Conservation (phyloP, 768 basidiomycete genomes). For the Suillus decipiens region DNA sequence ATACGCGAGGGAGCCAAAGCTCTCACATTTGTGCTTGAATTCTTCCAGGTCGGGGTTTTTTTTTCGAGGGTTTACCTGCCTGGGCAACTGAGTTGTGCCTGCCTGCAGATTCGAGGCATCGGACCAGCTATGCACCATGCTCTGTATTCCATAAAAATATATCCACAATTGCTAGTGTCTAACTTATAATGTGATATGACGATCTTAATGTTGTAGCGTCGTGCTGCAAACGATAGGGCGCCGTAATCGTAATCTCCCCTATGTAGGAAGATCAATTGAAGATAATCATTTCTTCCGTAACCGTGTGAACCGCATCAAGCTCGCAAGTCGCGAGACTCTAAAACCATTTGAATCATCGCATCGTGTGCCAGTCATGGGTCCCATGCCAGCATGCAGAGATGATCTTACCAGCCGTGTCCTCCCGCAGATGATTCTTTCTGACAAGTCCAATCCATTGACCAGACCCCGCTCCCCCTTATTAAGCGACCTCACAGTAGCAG, state of each 20-base stretch:
- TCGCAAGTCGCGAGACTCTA: neutral
- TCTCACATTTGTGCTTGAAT: neutral
- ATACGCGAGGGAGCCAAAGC: neutral
- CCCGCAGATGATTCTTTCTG: conserved; percentile 36
- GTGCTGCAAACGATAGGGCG: neutral
- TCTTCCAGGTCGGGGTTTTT: neutral
- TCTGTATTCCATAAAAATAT: neutral
- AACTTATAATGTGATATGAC: neutral
- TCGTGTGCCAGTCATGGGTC: conserved; percentile 11
- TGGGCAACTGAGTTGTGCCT: neutral
- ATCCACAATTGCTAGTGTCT: neutral
- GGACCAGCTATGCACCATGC: neutral
- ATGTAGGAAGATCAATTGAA: neutral
- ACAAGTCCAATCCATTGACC: conserved; percentile 36
- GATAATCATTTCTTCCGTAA: neutral
- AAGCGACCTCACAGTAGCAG: conserved; percentile 19
- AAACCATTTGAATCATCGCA: neutral
- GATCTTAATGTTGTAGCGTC: neutral
- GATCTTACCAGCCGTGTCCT: conserved; percentile 31
- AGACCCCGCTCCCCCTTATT: conserved; percentile 23
- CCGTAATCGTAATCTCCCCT: neutral
- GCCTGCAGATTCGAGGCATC: neutral
- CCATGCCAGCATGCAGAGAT: conserved; percentile 19
- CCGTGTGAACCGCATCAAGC: conserved; percentile 2
- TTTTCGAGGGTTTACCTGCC: neutral